Evolutionary conservation across 768 basidiomycete species (phyloP), one percentile per base, ranked within the genome.

Genomic region (Pisolithus microcarpus): DNA sequence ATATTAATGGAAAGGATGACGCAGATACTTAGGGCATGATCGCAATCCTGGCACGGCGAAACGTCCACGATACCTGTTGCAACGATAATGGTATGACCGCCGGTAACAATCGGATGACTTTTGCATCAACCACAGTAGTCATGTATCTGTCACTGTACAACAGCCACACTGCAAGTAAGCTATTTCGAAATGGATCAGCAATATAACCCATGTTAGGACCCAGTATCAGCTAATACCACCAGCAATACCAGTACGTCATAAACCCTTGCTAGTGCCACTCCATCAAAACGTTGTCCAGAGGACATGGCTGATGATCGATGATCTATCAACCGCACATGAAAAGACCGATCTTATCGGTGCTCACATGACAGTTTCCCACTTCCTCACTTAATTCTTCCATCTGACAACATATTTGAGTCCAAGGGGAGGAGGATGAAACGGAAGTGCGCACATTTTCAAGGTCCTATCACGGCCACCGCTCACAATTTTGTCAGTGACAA

Each of bases 401-500:
- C 65, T 66, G 46, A 6, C 53, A 4, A 16, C 21, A 31, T 4
- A 13, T 5, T 30, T 46, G 21, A 37, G 11, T 26, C 18, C n/a
- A 18, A 6, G 23, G 26, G 61, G 26, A 54, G 51, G 24, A 13
- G 4, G 36, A 24, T 0, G 15, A 30, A 31, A 18, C 15, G 45
- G 2, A 16, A 47, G 7, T 16, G 72, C 90, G 58, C 63, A 96
- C 91, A 98, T 97, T 72, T 96, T 96, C 10, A 97, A 82, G 18
- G 81, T 86, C 59, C 82, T 80, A 70, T 98, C 95, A 40, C 87
- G 73, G 13, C 95, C 95, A n/a, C 94, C 95, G 63, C 91, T 95
- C 56, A 96, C 92, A n/a, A 97, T 80, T 67, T 99, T 99, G 72
- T 99, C 95, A 1, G 93, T 94, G 1, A 99, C 94, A 64, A 96